Evolutionary conservation across 192 early-diverging fungal genomes (phyloP), one percentile per base, ranked within the genome.

Genomic region (Rhizoclosmatium sp.): DNA sequence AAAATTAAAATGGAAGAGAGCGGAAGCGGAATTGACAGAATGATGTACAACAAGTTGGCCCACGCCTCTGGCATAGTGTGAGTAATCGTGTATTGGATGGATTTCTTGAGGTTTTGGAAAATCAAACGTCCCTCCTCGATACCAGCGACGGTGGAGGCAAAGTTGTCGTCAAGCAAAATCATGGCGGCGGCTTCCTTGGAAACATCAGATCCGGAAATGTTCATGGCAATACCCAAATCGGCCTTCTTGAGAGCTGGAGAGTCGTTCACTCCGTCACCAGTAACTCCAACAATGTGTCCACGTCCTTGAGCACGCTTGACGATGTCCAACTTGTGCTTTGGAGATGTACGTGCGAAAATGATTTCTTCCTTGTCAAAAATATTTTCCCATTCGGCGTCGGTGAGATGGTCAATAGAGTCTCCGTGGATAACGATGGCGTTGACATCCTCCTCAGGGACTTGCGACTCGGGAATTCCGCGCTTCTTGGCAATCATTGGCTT

Each of bases 181-280:
- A 99, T 99, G 64, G 93, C 84, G n/a, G 97, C 95, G 10, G 94
- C 93, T 21, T 80, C 96, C 83, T 99, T 99, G 47, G 95, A 93
- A 47, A 98, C 94, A 81, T 99, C 97, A 3, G 94, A 95, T 67
- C 97, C 97, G 31, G 95, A 92, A 51, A 91, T 89, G 85, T 97
- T 96, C 97, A 99, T 99, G 19, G 96, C 93, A 84, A 99, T 98
- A 69, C 97, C 97, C 58, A 99, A 80, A 85, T 99, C 95, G 0
- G 96, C 96, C 85, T 94, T 96, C 83, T 97, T 97, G 21, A 99
- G 83, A n/a, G 96, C 96, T 31, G 96, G 93, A 5, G 95, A 92
- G 83, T 99, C 97, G 81, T 97, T 97, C 14, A 98, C 95, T 79
- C 95, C 95, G 83, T 97, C 96, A 67, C 97, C 97, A 2, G 97